These are phyloP conservation scores for Funneliformis mosseae DNA, from an alignment of 192 early-diverging fungal species.

Conservation along the genomic window DNA sequence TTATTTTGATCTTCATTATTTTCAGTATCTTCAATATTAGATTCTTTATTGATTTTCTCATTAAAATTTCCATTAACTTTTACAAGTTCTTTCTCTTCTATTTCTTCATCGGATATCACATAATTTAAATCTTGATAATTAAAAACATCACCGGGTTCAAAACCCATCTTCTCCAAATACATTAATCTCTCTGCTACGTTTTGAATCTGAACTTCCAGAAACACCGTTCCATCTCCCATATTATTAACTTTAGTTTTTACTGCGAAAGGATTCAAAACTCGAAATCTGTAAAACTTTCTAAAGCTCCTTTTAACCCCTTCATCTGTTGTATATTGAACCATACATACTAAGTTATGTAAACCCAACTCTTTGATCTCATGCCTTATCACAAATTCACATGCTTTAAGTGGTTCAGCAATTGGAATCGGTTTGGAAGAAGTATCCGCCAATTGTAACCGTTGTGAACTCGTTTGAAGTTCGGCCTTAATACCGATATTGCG, in stretches of 20 bases:
- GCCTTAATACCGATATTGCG: neutral
- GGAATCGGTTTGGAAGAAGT: slow-evolving; percentile 34
- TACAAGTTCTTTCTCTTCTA: slow-evolving; percentile 31
- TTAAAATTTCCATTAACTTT: neutral
- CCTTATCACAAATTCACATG: slow-evolving; percentile 74
- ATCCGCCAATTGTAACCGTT: neutral
- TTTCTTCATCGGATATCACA: slow-evolving; percentile 38
- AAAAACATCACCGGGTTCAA: slow-evolving; percentile 82
- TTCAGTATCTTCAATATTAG: neutral
- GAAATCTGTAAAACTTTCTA: slow-evolving; percentile 94
- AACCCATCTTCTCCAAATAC: slow-evolving; percentile 86
- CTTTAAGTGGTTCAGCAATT: slow-evolving; percentile 66
- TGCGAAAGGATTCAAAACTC: slow-evolving; percentile 91
- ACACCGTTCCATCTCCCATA: slow-evolving; percentile 63
- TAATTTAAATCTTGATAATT: slow-evolving; percentile 67
- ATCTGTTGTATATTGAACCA: slow-evolving; percentile 73
- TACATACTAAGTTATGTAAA: slow-evolving; percentile 87
- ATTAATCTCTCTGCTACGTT: slow-evolving; percentile 79
- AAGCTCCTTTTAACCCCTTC: slow-evolving; percentile 72
- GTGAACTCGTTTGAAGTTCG: neutral
- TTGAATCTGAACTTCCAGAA: slow-evolving; percentile 93
- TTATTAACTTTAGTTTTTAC: slow-evolving; percentile 97
- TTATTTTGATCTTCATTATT: neutral
- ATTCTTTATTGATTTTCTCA: neutral
- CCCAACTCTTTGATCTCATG: slow-evolving; percentile 98